Conservation (phyloP, 345 rosid genomes). For the Angophora floribunda region DNA sequence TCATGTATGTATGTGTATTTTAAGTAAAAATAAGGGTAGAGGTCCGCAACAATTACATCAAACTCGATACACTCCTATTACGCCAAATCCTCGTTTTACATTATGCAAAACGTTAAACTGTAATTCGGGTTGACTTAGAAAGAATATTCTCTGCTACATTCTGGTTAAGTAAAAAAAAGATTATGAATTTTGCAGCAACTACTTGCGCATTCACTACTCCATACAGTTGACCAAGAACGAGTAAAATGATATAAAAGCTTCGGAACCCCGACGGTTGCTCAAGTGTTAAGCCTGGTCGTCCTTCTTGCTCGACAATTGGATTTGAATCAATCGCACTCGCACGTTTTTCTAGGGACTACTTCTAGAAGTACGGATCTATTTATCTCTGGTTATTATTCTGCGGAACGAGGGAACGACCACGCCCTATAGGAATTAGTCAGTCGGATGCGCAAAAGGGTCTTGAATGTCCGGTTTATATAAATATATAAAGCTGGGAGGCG, state of each 20-base stretch:
- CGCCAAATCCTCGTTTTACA: not conserved
- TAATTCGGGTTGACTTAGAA: not conserved
- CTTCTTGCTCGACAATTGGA: not conserved
- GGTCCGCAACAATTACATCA: not conserved
- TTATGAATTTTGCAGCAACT: not conserved
- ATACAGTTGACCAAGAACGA: not conserved
- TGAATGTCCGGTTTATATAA: not conserved
- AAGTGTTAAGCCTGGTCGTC: not conserved
- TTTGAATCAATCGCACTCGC: not conserved
- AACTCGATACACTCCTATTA: not conserved
- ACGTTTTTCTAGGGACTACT: not conserved
- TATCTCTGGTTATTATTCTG: not conserved
- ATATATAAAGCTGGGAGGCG: not conserved
- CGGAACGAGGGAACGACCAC: not conserved
- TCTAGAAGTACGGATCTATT: not conserved
- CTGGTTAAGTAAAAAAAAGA: not conserved
- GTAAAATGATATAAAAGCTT: not conserved
- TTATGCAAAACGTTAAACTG: not conserved
- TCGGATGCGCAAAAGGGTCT: not conserved
- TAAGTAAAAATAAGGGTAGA: not conserved
- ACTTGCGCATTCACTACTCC: not conserved
- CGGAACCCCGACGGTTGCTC: not conserved
- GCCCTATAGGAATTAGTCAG: not conserved
- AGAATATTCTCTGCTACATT: not conserved
- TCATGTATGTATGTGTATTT: not conserved